Base-by-base conservation (phyloP, 345 rosid genomes). In the Populus euphratica region DNA sequence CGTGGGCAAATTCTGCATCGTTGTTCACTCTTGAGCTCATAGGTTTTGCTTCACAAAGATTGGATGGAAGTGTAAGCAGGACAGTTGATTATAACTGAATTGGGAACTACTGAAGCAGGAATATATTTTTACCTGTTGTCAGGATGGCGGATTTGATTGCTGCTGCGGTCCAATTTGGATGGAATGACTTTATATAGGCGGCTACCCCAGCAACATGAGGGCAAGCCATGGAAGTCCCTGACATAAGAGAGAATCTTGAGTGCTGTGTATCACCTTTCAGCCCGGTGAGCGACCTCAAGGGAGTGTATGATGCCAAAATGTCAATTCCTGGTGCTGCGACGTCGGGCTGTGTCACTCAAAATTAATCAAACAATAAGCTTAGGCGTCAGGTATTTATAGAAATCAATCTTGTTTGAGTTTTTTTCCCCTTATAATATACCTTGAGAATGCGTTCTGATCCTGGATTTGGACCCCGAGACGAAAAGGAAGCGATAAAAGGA, bases 221-320 rank as follows among this genome's bases (percentile, higher is more conserved):
- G 68, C 94, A 88, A 0, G 98, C 88, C 98, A 94, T 94, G 76
- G 98, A 93, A 73, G 98, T 94, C 1, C 98, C 98, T 0, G 98
- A 94, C 88, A 90, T 88, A 39, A 94, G 77, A 14, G 91, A 85
- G 79, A 88, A 94, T 73, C 88, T 85, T 5, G 98, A 89, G 84
- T 82, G 80, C 38, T 87, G 98, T 17, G 93, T 93, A 81, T 94
- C 98, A 2, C 98, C 98, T 85, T 83, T 86, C 70, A 85, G 56
- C 21, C 98, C 98, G 0, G 98, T 94, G 66, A 94, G 88, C 20
- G 98, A 85, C 68, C 79, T 89, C 85, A 88, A 13, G 5, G 84
- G 97, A n/a, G 97, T 94, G 84, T 87, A 94, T 2, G 98, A 85
- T 23, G 98, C 98, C 83, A 94, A 83, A 65, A 93, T 92, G 82